Conservation (phyloP, 352 stramenopile species). For the Phytopythium helicoides region DNA sequence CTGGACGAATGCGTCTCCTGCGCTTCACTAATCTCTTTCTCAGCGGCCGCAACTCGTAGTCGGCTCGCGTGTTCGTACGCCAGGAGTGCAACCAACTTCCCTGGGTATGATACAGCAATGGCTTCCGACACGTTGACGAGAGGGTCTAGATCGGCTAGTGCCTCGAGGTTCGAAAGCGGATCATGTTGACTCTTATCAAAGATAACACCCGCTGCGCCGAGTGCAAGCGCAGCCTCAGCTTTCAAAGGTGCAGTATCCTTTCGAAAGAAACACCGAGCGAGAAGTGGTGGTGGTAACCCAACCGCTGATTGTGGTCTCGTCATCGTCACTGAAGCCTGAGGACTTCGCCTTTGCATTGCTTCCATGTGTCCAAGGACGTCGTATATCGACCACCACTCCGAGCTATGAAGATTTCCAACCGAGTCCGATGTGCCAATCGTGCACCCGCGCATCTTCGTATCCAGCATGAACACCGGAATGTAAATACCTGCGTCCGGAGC, state of each 20-base stretch:
- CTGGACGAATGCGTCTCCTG: background rate
- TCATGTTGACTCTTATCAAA: slow-evolving; percentile 25
- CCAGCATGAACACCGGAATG: slow-evolving; percentile 68
- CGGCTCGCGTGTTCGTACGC: slow-evolving; percentile 20
- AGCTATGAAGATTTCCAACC: background rate
- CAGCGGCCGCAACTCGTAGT: slow-evolving; percentile 9
- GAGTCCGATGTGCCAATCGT: slow-evolving; percentile 2
- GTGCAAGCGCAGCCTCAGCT: slow-evolving; percentile 37
- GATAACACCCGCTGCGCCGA: slow-evolving; percentile 48
- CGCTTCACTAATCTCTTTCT: slow-evolving; percentile 6
- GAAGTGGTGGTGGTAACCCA: slow-evolving; percentile 21
- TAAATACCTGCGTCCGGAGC: slow-evolving; percentile 51
- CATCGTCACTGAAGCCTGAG: background rate
- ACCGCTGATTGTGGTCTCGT: slow-evolving; percentile 1
- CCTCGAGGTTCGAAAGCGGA: slow-evolving; percentile 16
- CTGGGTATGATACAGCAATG: background rate
- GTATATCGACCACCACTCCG: slow-evolving; percentile 14
- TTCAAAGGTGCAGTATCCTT: slow-evolving; percentile 33
- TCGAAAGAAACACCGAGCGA: slow-evolving; percentile 49
- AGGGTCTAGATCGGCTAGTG: slow-evolving; percentile 7
- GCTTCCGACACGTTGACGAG: background rate
- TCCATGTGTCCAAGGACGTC: slow-evolving; percentile 10
- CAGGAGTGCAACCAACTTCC: slow-evolving; percentile 22
- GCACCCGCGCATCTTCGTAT: background rate
- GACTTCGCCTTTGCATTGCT: slow-evolving; percentile 1